Evolutionary conservation across 192 early-diverging fungal species (phyloP), one percentile per base, ranked within the genome.

Genomic region (Funneliformis geosporum): DNA sequence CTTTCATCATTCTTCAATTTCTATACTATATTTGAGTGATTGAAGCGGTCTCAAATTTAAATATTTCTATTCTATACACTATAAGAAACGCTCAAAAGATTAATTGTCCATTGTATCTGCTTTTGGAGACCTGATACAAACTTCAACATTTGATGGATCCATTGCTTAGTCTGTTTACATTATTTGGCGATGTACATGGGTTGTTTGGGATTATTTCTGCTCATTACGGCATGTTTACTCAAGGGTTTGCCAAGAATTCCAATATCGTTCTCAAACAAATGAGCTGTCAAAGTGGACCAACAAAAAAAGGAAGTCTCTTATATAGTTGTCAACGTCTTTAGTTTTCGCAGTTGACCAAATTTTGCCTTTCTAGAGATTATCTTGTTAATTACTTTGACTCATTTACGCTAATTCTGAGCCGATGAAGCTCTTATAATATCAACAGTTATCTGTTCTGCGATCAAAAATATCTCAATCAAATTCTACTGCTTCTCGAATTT

Each of bases 121-220:
- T n/a, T n/a, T n/a, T n/a, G n/a, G n/a, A n/a, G n/a, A n/a, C n/a
- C n/a, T n/a, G n/a, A n/a, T n/a, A n/a, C n/a, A n/a, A n/a, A 99
- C 98, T 6, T 93, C 91, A 79, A 99, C 98, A 0, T 95, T 94
- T 86, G 97, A 99, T 84, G 98, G 98, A 46, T 94, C 98, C 7
- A 96, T 99, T 77, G 98, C 98, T 0, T 96, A 92, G 83, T 87
- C 94, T 5, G 96, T 96, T 86, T 99, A 16, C 94, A 97, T 74
- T 88, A 94, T 38, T 83, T 99, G 27, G 90, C 93, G 12, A 90
- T 91, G 0, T 88, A 94, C 33, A 87, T 94, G 10, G 91, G 95
- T 21, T 98, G 97, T 79, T 82, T 98, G 46, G 96, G 95, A 7
- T 79, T 99, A 27, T 99, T 85, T 93, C 95, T 23, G 99, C 98